These are phyloP conservation scores for Tulasnella sp. DNA, from an alignment of 768 basidiomycete genomes.

Conservation along the genomic window DNA sequence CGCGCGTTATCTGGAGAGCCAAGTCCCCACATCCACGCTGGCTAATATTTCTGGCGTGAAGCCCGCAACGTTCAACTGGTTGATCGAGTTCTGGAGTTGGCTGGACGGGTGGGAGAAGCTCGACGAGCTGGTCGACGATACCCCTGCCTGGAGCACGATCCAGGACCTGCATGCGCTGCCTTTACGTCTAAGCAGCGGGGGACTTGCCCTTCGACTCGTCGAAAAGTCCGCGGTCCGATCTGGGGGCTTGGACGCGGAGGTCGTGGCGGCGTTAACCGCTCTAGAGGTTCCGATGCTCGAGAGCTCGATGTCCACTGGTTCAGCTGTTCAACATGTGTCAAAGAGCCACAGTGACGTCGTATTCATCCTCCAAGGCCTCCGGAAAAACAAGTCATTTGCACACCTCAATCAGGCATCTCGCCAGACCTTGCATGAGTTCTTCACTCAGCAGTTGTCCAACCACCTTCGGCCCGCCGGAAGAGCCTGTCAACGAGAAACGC, in stretches of 20 bases:
- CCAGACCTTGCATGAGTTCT: too few relatives aligned
- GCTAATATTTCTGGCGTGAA: slow-evolving; percentile 19
- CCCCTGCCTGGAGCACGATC: not conserved
- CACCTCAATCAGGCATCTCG: not conserved
- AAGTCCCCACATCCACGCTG: too few relatives aligned
- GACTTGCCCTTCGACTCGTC: not conserved
- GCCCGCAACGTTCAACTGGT: slow-evolving; percentile 29
- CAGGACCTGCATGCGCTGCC: not conserved
- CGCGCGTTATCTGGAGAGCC: not conserved
- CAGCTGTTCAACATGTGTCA: not conserved
- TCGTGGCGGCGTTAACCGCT: not conserved
- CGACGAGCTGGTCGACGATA: not conserved
- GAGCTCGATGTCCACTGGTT: not conserved
- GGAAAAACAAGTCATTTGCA: not conserved
- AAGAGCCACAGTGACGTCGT: not conserved
- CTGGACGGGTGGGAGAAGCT: slow-evolving; percentile 27
- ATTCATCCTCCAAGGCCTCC: not conserved
- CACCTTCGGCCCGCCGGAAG: not conserved
- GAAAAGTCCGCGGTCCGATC: not conserved
- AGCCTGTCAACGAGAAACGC: not conserved
- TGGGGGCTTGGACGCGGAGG: not conserved
- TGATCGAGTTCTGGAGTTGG: slow-evolving; percentile 42
- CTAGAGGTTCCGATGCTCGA: not conserved
- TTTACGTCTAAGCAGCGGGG: not conserved
- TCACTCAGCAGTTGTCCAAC: too few relatives aligned